phyloP scores from a whole-genome alignment of 805 yeast species.

The Myxozyma melibiosi region DNA sequence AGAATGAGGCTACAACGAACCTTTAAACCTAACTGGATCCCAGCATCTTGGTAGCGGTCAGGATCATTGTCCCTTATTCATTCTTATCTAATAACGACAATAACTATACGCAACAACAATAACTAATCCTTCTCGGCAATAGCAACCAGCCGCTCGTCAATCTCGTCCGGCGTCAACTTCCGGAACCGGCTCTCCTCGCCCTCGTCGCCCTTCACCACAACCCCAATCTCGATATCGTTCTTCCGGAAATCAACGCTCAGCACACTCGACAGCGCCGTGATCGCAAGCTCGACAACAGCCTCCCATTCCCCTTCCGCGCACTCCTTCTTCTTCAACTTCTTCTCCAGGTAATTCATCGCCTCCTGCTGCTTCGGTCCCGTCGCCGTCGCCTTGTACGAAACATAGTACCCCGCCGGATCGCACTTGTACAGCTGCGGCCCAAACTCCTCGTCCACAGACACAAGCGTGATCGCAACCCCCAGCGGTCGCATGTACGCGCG shows the following conservation, averaged over 20 bases:
- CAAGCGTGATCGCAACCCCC: slow-evolving; percentile 89
- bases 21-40: too few species aligned
- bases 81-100: not conserved
- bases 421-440: slow-evolving; percentile 92
- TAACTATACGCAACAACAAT: not conserved
- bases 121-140: slow-evolving; percentile 86
- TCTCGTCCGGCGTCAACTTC: slow-evolving; percentile 76
- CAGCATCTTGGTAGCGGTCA: not conserved
- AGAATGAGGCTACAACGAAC: too few species aligned
- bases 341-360: slow-evolving; percentile 84
- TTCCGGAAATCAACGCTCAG: slow-evolving; percentile 92
- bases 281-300: slow-evolving; percentile 84
- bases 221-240: slow-evolving; percentile 92
- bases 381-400: slow-evolving; percentile 87
- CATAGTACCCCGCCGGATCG: slow-evolving; percentile 96
- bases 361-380: slow-evolving; percentile 98
- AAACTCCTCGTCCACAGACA: slow-evolving; percentile 81
- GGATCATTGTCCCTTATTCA: not conserved
- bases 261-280: slow-evolving; percentile 80
- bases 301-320: slow-evolving; percentile 81
- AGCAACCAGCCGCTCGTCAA: slow-evolving; percentile 89
- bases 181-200: slow-evolving; percentile 58
- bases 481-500: slow-evolving; percentile 98
- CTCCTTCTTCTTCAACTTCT: slow-evolving; percentile 77
- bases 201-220: slow-evolving; percentile 45